A percentile compares a stretch with the other conserved stretches of the same genome.
Conservation (phyloP, 805 yeast genomes). For the Yamadazyma scolyti region DNA sequence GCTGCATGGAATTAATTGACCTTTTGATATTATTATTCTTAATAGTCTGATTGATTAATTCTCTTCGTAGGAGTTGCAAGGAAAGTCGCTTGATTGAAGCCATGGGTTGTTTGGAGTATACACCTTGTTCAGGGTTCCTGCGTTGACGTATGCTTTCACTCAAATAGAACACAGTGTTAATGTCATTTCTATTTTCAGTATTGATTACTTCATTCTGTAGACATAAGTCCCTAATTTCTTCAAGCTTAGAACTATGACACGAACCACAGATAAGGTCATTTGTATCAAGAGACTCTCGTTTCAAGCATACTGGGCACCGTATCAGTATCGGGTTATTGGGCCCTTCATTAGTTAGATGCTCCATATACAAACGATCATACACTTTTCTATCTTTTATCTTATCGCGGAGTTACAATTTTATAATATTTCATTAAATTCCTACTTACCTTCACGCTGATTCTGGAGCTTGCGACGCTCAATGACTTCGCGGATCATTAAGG, state of each 20-base stretch:
- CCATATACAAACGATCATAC: too few relatives aligned
- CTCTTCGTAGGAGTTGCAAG: conserved; percentile 28
- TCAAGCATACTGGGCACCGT: conserved; percentile 17
- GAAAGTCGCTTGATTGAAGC: conserved; percentile 21
- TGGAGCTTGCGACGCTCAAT: too few relatives aligned
- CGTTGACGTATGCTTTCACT: conserved; percentile 12
- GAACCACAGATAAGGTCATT: conserved; percentile 19
- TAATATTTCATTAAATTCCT: too few relatives aligned
- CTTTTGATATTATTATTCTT: conserved; percentile 13
- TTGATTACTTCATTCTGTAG: conserved; percentile 22
- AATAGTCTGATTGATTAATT: conserved; percentile 13
- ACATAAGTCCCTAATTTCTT: conserved; percentile 21
- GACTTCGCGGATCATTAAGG: conserved; percentile 57
- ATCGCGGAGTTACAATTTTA: too few relatives aligned
- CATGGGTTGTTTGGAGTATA: conserved; percentile 4
- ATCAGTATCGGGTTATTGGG: not conserved
- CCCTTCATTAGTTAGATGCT: too few relatives aligned
- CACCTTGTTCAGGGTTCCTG: not conserved
- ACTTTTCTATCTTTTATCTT: not conserved
- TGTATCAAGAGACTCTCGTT: conserved; percentile 3
- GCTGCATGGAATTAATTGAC: conserved; percentile 9
- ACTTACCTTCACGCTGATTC: too few relatives aligned
- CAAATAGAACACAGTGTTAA: conserved; percentile 22
- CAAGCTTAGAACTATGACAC: conserved; percentile 18
- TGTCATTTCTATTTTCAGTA: conserved; percentile 16